Base-by-base conservation (phyloP, 2,329 filamentous ascomycete species). In the Exserohilum rostratum region DNA sequence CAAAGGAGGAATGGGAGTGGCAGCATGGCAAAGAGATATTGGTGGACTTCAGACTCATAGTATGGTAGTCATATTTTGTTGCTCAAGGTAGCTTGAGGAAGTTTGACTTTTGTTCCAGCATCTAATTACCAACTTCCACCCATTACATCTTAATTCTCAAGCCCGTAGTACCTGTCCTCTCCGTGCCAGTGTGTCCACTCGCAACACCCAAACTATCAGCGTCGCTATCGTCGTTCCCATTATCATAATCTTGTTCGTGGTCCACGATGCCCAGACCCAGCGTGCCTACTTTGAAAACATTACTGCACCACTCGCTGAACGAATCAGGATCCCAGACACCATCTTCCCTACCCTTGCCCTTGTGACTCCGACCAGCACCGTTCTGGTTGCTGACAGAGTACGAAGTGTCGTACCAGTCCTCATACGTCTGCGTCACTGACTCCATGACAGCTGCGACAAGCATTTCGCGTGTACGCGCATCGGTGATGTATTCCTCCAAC, bases 361-460 rank as follows among this genome's bases (percentile, higher is more conserved):
- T 68, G 0, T 57, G 43, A 15, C 62, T 66, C 6, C 65, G 60
- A 18, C 58, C 49, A 2, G 52, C 44, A 2, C 60, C 60, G 12
- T 58, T 70, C 63, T 60, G 58, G 13, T 56, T 64, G n/a, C 57
- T 47, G 6, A 67, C 20, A 2, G 57, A 62, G 46, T 79, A 80
- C 7, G 81, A 81, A 20, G 75, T 77, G 27, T 87, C 84, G 57
- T 85, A 86, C 75, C 87, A 89, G 5, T 83, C 81, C 67, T 89
- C 86, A 63, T 89, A 89, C 9, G 79, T 79, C 67, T 84, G 80
- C 13, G 86, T 79, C 12, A 87, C 83, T 58, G 82, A 82, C 65
- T 88, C 86, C 70, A 87, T 81, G 20, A 89, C 85, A 2, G 87
- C 87, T 12, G 82, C 84, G 4, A 88, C 84, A 7, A 89, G 78